A percentile compares a stretch with the other conserved stretches of the same genome.
Evolutionary conservation across 768 basidiomycete genomes (phyloP).

Genomic region (Sporobolomyces roseus): DNA sequence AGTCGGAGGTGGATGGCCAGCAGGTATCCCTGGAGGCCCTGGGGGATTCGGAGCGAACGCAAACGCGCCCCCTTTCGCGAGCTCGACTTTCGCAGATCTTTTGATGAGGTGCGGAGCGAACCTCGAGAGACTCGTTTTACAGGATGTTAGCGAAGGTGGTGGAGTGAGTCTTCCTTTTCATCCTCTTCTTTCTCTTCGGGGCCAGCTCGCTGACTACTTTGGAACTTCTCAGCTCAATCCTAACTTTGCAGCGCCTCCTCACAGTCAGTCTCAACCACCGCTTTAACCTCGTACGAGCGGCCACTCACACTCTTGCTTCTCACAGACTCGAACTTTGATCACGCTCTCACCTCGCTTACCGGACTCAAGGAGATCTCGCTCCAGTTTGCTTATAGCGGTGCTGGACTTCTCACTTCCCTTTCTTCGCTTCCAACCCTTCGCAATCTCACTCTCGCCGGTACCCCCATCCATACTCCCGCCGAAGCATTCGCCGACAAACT

Average conservation of each 20-base stretch:
- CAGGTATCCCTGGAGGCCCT: background rate
- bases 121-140: conserved; percentile 10
- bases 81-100: conserved; percentile 19
- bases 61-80: conserved; percentile 21
- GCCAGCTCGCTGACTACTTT: too few relatives aligned
- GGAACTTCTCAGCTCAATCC: conserved; percentile 7
- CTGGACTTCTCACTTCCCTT: conserved; percentile 11
- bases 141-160: background rate
- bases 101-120: conserved; percentile 4
- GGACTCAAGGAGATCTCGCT: background rate
- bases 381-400: conserved; percentile 6
- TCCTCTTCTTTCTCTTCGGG: too few relatives aligned
- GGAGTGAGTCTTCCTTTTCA: conserved; percentile 1
- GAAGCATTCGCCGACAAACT: conserved; percentile 8
- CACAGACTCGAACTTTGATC: conserved; percentile 20
- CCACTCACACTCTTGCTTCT: background rate
- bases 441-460: conserved; percentile 16
- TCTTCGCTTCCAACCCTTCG: background rate
- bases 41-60: background rate
- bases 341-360: conserved; percentile 15
- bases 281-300: background rate
- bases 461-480: conserved; percentile 10
- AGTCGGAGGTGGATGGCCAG: background rate
- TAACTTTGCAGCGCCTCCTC: conserved; percentile 8
- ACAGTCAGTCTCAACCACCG: conserved; percentile 7